Conservation (phyloP, 768 basidiomycete species). For the Hygrocybe punicea region DNA sequence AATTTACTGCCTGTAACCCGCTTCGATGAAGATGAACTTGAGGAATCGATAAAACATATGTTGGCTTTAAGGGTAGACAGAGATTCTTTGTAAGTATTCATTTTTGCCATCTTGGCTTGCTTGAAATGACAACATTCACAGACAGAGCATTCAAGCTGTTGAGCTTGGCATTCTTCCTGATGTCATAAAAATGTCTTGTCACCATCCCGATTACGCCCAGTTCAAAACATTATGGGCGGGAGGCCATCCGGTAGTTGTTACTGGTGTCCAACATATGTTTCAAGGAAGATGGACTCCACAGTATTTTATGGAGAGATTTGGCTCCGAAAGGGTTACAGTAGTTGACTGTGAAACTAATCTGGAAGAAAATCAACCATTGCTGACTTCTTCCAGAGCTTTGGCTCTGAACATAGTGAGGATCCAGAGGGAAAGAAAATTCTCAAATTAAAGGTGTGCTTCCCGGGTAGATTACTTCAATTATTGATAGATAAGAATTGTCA, state of each 20-base stretch:
- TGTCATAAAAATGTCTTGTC: neutral
- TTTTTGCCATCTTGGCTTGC: neutral
- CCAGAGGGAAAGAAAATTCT: no score
- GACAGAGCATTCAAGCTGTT: neutral
- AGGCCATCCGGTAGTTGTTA: neutral
- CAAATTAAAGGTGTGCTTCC: neutral
- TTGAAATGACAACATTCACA: neutral
- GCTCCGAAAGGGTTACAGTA: neutral
- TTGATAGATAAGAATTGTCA: neutral
- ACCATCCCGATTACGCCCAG: neutral
- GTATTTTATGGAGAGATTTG: neutral
- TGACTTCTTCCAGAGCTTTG: neutral
- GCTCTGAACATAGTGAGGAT: neutral
- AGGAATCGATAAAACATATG: neutral
- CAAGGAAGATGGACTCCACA: neutral
- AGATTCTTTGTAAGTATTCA: neutral
- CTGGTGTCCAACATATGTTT: neutral
- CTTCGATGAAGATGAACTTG: neutral
- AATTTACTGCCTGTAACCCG: neutral
- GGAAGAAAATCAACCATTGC: neutral
- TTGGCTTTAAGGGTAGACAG: neutral
- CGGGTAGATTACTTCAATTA: neutral
- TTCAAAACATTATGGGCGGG: neutral
- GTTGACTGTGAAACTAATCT: neutral
- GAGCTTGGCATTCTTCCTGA: neutral